Evolutionary conservation across 139 green algal species (phyloP), one percentile per base, ranked within the genome.

Genomic region (Nannochloris sp.): DNA sequence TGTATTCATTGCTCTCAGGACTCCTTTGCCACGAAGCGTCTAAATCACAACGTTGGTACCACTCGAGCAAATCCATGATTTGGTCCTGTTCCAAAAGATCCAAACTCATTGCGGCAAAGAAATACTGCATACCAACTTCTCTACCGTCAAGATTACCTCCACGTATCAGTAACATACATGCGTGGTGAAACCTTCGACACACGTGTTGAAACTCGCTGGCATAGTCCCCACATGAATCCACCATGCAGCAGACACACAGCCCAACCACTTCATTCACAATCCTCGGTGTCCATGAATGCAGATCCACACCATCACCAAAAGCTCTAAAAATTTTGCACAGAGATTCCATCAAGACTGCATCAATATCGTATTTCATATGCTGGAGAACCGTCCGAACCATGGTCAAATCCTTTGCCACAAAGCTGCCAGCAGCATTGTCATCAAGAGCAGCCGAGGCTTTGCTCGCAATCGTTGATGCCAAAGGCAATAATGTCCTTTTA

Each of bases 371-470:
- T 21, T 19, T 25, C 16, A 53, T 21, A 0, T 53, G n/a, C 5
- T 21, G 16, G 18, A 53, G n/a, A 21, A 53, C n/a, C 16, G 46
- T 25, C n/a, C n/a, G 16, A 19, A 53, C n/a, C n/a, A 53, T 25
- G 16, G n/a, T 53, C n/a, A 53, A 53, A 53, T 53, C 46, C n/a
- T 53, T 53, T 53, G 46, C 16, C n/a, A 53, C 46, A 53, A 53
- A 53, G 15, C 46, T 53, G 34, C 34, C 8, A 9, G 34, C 34
- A 11, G 34, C 34, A 40, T 40, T 53, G 12, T 25, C 46, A 53
- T 25, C 23, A 12, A 53, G 46, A 21, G 46, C n/a, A 19, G 16
- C 46, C 2, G 18, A 53, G 46, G 46, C 46, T 21, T 19, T 53
- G 16, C 18, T 53, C n/a, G 46, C 18, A 53, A 53, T 53, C 46